Base-by-base conservation (phyloP, 2,329 filamentous ascomycete genomes). In the Trichoderma sp. region DNA sequence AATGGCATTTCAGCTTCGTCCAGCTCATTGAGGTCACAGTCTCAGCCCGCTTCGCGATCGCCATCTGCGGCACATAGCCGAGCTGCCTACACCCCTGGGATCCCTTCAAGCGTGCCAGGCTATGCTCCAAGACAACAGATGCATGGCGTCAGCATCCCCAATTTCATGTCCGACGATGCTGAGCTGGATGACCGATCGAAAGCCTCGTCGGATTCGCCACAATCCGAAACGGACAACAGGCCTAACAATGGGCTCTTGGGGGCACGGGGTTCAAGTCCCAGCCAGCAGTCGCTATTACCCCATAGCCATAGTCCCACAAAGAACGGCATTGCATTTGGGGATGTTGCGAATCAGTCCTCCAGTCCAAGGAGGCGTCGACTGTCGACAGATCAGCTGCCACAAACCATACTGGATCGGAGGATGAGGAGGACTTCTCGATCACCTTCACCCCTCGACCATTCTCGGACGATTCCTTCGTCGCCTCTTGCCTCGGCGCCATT, bases 11-110 rank as follows among this genome's bases (percentile, higher is more conserved):
- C 81, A 47, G 78, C 83, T 63, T 82, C 86, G 31, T 86, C 82
- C 68, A 86, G 87, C 72, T 81, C 87, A n/a, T 77, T 89, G 71
- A 84, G 88, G 72, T 91, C 88, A 31, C 88, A 91, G 75, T 90
- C 88, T n/a, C 88, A 90, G 75, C 88, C 88, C 29, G 88, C 88
- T 3, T 85, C 86, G 40, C 82, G 87, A 35, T 79, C 81, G 72
- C 74, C 78, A 58, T 71, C 78, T 73, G 37, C 81, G 74, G 70
- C 75, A 68, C 70, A 75, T 52, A 68, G 74, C 19, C 63, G 72
- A 1, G 65, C 72, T 13, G 73, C 72, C 4, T 77, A 77, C 68
- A 72, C 71, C 21, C 75, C 74, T 13, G 74, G 73, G 65, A 79
- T 81, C 72, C 73, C 81, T 27, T 79, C 79, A 59, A 81, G 80